A percentile compares a stretch with the other conserved stretches of the same genome.
phyloP scores from a whole-genome alignment of 176 grass and related monocot genomes.

The Aegilops sharonensis region DNA sequence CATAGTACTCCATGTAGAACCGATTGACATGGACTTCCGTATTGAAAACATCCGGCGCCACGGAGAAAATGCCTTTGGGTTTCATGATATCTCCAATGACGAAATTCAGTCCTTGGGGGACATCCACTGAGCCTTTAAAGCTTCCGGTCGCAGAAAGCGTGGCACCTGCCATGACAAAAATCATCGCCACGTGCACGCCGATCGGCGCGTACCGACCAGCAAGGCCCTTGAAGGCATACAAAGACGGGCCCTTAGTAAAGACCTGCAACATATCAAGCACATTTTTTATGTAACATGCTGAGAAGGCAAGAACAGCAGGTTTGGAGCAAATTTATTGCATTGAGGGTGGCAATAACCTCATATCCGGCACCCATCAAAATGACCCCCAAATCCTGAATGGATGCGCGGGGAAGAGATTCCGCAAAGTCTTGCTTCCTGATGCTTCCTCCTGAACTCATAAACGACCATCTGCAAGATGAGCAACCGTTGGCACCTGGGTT shows the following conservation, averaged over 20 bases:
- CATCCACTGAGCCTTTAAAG: slow-evolving; percentile 81
- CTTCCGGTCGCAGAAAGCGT: slow-evolving; percentile 85
- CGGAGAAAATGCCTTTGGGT: slow-evolving; percentile 68
- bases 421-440: slow-evolving; percentile 81
- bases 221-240: slow-evolving; percentile 90
- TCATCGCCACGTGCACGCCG: slow-evolving; percentile 86
- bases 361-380: slow-evolving; percentile 95
- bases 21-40: slow-evolving; percentile 91
- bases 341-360: slow-evolving; percentile 52
- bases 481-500: not conserved
- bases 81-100: slow-evolving; percentile 86
- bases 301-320: not conserved
- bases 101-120: slow-evolving; percentile 93
- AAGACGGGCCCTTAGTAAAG: slow-evolving; percentile 72
- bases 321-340: not conserved
- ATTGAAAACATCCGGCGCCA: slow-evolving; percentile 61
- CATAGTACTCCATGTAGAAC: slow-evolving; percentile 99
- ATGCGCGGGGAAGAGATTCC: slow-evolving; percentile 73
- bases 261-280: slow-evolving; percentile 46
- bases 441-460: slow-evolving; percentile 57
- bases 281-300: not conserved
- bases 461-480: slow-evolving; percentile 76
- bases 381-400: slow-evolving; percentile 77
- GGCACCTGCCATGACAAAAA: slow-evolving; percentile 90
- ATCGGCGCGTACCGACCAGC: slow-evolving; percentile 84